Evolutionary conservation across 768 basidiomycete species (phyloP), one percentile per base, ranked within the genome.

Genomic region (Russula compacta): DNA sequence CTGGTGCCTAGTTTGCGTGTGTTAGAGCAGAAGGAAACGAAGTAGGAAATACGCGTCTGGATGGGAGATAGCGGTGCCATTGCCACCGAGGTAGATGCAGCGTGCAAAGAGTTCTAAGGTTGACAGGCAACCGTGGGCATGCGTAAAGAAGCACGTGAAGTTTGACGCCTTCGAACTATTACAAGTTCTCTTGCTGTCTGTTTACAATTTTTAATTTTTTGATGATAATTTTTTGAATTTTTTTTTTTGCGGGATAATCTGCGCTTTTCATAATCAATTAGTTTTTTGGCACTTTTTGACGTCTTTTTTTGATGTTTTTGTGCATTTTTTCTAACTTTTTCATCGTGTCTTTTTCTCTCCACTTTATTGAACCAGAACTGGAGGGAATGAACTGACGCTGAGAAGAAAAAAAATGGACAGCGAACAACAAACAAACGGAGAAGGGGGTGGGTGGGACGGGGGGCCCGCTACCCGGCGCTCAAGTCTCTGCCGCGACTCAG

Each of bases 401-500:
- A 52, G 21, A 29, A 42, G 33, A 24, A 58, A 17, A 15, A 11
- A 58, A 53, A 9, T 1, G n/a, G 32, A 12, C 32, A 58, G 55
- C 36, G 17, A 40, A 46, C 12, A 24, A 44, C 44, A 43, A 39
- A 36, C 57, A 43, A 35, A 29, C n/a, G 32, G 33, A 32, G 21
- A 5, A 36, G 38, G 40, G 17, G 17, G 14, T 3, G 40, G 40
- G 8, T 0, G 48, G 29, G 42, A 49, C 51, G 6, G 40, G 49
- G 40, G 49, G 47, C 21, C 56, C 61, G 33, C 38, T 24, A 21
- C 51, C 21, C 56, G 51, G 32, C 56, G 39, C 39, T 46, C 39
- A 56, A 17, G 46, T 50, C 56, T 56, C 61, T 46, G 56, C 51
- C 56, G 61, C 61, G 61, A 53, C 48, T 59, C 55, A 10, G 47